Percentiles rank a stretch among this genome's conserved stretches.
These are phyloP conservation scores for Heritiera fomes DNA, from an alignment of 345 rosid genomes.

Conservation along the genomic window DNA sequence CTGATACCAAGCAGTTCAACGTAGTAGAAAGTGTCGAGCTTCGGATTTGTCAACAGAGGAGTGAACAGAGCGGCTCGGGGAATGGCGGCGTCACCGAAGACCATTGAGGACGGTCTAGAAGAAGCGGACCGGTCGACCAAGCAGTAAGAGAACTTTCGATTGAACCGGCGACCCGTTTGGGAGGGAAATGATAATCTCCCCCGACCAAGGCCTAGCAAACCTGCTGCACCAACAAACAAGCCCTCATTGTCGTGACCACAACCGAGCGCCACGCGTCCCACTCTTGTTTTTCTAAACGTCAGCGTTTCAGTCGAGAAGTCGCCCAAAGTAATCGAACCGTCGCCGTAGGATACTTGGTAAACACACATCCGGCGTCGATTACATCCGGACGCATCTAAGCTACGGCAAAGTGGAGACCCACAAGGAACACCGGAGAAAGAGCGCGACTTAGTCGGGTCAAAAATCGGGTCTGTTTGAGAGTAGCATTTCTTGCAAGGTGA, in stretches of 20 bases:
- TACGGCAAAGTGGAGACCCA: constrained; percentile 58
- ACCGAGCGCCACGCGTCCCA: constrained; percentile 71
- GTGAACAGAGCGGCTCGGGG: constrained; percentile 79
- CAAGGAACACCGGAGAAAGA: constrained; percentile 67
- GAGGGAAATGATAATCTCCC: constrained; percentile 81
- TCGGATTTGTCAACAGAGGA: constrained; percentile 70
- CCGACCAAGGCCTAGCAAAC: constrained; percentile 85
- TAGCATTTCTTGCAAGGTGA: constrained; percentile 90
- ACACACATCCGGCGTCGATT: constrained; percentile 56
- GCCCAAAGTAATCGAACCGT: constrained; percentile 86
- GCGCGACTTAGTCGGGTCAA: constrained; percentile 69
- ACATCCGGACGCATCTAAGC: constrained; percentile 65
- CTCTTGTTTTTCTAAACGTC: constrained; percentile 66
- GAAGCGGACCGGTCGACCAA: constrained; percentile 86
- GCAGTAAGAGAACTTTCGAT: constrained; percentile 82
- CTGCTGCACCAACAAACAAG: constrained; percentile 89
- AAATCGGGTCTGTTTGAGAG: constrained; percentile 81
- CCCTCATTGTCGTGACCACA: constrained; percentile 98
- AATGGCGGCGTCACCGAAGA: constrained; percentile 75
- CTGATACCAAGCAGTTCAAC: constrained; percentile 80
- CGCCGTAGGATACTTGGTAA: constrained; percentile 90
- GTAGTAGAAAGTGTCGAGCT: constrained; percentile 94
- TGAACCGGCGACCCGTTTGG: constrained; percentile 79
- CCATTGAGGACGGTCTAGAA: constrained; percentile 70
- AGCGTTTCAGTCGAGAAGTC: constrained; percentile 88